phyloP scores from a whole-genome alignment of 2,329 filamentous ascomycete genomes.

The Fusarium sp. region DNA sequence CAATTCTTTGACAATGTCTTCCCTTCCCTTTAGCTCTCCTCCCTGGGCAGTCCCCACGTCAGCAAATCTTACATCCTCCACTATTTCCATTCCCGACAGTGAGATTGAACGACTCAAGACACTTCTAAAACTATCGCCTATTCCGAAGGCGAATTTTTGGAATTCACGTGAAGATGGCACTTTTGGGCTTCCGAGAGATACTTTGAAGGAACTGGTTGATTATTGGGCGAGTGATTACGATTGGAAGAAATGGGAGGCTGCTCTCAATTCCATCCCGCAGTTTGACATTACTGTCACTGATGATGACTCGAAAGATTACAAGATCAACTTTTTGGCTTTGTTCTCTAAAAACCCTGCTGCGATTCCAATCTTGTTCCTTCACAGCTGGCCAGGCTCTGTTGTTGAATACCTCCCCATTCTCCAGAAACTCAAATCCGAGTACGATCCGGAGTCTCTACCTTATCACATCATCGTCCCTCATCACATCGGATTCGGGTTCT shows the following conservation, averaged over 20 bases:
- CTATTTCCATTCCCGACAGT: not conserved
- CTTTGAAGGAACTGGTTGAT: not conserved
- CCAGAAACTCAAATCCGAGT: constrained; percentile 7
- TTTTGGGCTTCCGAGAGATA: not conserved
- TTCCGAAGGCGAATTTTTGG: constrained; percentile 2
- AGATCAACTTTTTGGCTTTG: constrained; percentile 22
- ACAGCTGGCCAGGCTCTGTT: constrained; percentile 34
- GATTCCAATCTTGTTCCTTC: constrained; percentile 12
- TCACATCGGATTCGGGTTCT: constrained; percentile 15
- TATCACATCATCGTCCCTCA: constrained; percentile 25
- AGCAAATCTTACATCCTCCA: constrained; percentile 22
- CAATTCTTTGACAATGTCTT: not conserved
- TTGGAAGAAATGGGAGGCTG: constrained; percentile 32
- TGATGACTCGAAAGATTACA: constrained; percentile 12
- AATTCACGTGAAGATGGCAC: not conserved
- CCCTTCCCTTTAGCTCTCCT: not conserved
- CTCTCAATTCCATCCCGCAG: constrained; percentile 29
- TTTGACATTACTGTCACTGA: constrained; percentile 21
- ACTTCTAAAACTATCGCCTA: constrained; percentile 8
- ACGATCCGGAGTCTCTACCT: not conserved
- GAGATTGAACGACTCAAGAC: constrained; percentile 10
- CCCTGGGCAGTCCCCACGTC: constrained; percentile 4
- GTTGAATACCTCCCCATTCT: constrained; percentile 29
- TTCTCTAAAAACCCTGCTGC: constrained; percentile 14
- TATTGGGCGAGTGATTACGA: constrained; percentile 13